Percentiles rank a stretch among this genome's conserved stretches.
These are phyloP conservation scores for Theobroma cacao DNA, from an alignment of 345 rosid genomes.

Conservation along the genomic window DNA sequence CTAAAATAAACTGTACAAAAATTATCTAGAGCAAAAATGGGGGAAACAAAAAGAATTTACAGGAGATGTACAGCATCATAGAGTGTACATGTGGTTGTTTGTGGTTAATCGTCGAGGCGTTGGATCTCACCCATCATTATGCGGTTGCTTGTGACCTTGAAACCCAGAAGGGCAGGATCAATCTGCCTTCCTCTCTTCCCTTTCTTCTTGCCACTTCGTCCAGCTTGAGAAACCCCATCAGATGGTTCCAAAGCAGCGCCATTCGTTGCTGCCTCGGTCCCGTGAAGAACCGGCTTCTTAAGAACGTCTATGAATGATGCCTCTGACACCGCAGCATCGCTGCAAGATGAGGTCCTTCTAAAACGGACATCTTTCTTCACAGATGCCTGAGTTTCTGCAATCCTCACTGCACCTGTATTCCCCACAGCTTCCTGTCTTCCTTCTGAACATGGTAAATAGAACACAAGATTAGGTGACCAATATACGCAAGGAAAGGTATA, in stretches of 20 bases:
- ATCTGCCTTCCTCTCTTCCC: conserved; percentile 60
- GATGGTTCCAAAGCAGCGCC: conserved; percentile 26
- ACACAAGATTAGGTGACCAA: background rate
- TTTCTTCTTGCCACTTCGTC: conserved; percentile 42
- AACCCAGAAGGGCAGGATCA: conserved; percentile 58
- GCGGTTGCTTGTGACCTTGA: conserved; percentile 58
- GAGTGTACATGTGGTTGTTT: background rate
- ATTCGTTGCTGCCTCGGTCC: conserved; percentile 8
- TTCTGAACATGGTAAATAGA: conserved; percentile 23
- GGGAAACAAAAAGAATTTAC: conserved; percentile 5
- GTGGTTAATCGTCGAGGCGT: conserved; percentile 41
- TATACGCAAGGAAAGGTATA: background rate
- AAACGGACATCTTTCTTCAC: conserved; percentile 47
- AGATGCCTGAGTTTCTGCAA: conserved; percentile 22
- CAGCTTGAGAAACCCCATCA: conserved; percentile 21
- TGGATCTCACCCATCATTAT: conserved; percentile 66
- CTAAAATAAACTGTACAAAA: conserved; percentile 20
- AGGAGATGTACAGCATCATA: conserved; percentile 7
- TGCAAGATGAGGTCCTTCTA: conserved; percentile 43
- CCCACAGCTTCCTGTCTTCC: conserved; percentile 26
- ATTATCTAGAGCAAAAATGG: background rate
- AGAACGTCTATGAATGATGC: conserved; percentile 83
- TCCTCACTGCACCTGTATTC: conserved; percentile 17
- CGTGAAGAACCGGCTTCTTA: conserved; percentile 29
- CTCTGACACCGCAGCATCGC: conserved; percentile 49